phyloP scores from a whole-genome alignment of 225 moss, liverwort and hornwort species.

The Physcomitrium patens region DNA sequence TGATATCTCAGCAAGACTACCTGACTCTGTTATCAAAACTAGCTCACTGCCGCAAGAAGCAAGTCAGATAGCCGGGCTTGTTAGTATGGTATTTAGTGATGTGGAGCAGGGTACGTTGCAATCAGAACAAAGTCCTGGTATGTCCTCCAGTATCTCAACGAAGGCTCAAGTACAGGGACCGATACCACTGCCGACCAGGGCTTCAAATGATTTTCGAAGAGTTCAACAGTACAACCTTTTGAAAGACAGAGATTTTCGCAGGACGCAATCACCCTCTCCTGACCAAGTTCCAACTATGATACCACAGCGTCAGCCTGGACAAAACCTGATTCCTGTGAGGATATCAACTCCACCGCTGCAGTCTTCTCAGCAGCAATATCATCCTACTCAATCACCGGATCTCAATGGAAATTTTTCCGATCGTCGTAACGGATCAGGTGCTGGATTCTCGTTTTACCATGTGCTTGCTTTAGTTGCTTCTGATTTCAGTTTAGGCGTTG shows the following conservation, averaged over 20 bases:
- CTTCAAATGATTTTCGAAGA: conserved; percentile 51
- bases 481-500: no score
- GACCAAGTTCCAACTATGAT: conserved; percentile 52
- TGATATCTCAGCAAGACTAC: conserved; percentile 26
- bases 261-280: conserved; percentile 56
- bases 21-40: conserved; percentile 18
- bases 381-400: conserved; percentile 51
- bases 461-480: not conserved
- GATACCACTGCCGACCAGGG: conserved; percentile 42
- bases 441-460: not conserved
- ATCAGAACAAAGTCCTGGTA: conserved; percentile 35
- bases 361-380: conserved; percentile 66
- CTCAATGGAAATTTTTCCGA: conserved; percentile 41
- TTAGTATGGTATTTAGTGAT: conserved; percentile 33
- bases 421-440: conserved; percentile 43
- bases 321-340: conserved; percentile 54
- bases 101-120: conserved; percentile 45
- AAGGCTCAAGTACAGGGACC: conserved; percentile 51
- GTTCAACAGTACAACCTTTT: conserved; percentile 49
- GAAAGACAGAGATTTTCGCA: conserved; percentile 74
- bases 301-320: conserved; percentile 62
- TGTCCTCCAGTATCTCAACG: conserved; percentile 27
- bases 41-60: conserved; percentile 35
- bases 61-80: conserved; percentile 35
- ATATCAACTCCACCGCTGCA: conserved; percentile 69